phyloP scores from a whole-genome alignment of 768 basidiomycete species.

The Tephrocybe sp. region DNA sequence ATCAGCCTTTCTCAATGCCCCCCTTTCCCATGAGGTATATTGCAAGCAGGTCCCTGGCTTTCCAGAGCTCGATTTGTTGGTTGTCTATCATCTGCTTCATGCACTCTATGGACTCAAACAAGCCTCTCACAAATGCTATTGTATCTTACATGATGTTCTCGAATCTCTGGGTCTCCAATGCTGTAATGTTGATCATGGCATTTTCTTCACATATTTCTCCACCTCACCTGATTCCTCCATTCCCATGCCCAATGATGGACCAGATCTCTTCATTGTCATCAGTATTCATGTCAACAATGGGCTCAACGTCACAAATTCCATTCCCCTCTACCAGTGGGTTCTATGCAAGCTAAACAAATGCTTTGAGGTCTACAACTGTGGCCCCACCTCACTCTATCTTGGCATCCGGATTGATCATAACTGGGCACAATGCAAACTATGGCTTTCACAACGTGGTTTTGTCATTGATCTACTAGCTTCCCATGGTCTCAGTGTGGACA shows the following conservation, averaged over 20 bases:
- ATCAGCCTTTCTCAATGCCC: slow-evolving; percentile 25
- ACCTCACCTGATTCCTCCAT: slow-evolving; percentile 12
- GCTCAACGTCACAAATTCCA: slow-evolving; percentile 16
- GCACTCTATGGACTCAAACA: slow-evolving; percentile 1
- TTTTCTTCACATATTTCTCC: slow-evolving; percentile 3
- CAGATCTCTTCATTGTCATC: not conserved
- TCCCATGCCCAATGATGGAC: slow-evolving; percentile 17
- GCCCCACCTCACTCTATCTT: not conserved
- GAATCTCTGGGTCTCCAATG: slow-evolving; percentile 15
- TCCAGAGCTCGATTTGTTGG: slow-evolving; percentile 14
- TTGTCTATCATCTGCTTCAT: not conserved
- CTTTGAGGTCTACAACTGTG: slow-evolving; percentile 5
- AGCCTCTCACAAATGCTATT: not conserved
- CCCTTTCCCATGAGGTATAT: slow-evolving; percentile 19
- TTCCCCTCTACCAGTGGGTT: slow-evolving; percentile 17
- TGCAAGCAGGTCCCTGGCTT: slow-evolving; percentile 8
- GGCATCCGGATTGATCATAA: slow-evolving; percentile 13
- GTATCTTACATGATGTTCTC: slow-evolving; percentile 3
- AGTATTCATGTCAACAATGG: not conserved
- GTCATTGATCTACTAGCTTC: slow-evolving; percentile 12
- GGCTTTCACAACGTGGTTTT: slow-evolving; percentile 14
- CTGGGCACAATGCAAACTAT: slow-evolving; percentile 1
- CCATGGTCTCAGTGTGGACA: slow-evolving; percentile 8
- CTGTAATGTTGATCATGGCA: slow-evolving; percentile 25
- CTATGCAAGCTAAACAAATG: slow-evolving; percentile 7